phyloP scores from a whole-genome alignment of 495 filamentous ascomycete genomes.

The Annulohypoxylon nitens region DNA sequence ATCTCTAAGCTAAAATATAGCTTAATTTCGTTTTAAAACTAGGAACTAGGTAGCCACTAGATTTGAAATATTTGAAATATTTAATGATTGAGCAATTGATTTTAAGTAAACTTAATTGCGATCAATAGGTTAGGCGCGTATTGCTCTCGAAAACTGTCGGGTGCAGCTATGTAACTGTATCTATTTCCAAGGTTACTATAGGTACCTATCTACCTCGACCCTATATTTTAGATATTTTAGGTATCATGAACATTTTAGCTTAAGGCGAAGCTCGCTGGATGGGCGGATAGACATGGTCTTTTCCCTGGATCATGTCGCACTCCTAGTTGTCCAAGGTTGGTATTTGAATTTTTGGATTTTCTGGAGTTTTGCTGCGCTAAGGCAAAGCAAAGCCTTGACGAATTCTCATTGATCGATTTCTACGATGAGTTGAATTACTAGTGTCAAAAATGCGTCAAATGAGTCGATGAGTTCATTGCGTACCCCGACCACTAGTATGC shows the following conservation, averaged over 20 bases:
- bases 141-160: not conserved
- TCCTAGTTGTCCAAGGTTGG: not conserved
- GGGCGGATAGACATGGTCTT: slow-evolving; percentile 8
- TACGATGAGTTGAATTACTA: slow-evolving; percentile 1
- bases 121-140: not conserved
- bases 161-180: not conserved
- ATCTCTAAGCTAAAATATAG: not conserved
- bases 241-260: not conserved
- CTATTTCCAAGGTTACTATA: not conserved
- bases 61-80: not conserved
- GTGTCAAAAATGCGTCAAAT: not conserved
- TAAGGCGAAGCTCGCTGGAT: not conserved
- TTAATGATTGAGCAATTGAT: not conserved
- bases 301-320: slow-evolving; percentile 39
- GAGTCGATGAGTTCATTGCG: slow-evolving; percentile 22
- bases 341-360: slow-evolving; percentile 28
- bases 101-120: not conserved
- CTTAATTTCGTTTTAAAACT: not conserved
- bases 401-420: slow-evolving; percentile 5
- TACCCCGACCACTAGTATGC: slow-evolving; percentile 39
- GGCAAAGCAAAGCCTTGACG: slow-evolving; percentile 9
- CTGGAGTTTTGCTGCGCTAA: slow-evolving; percentile 35
- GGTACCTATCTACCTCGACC: not conserved
- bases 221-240: not conserved
- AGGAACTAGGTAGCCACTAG: not conserved